A percentile compares a stretch with the other conserved stretches of the same genome.
Evolutionary conservation across 176 grass and related monocot genomes (phyloP).

Genomic region (Oryza glaberrima): DNA sequence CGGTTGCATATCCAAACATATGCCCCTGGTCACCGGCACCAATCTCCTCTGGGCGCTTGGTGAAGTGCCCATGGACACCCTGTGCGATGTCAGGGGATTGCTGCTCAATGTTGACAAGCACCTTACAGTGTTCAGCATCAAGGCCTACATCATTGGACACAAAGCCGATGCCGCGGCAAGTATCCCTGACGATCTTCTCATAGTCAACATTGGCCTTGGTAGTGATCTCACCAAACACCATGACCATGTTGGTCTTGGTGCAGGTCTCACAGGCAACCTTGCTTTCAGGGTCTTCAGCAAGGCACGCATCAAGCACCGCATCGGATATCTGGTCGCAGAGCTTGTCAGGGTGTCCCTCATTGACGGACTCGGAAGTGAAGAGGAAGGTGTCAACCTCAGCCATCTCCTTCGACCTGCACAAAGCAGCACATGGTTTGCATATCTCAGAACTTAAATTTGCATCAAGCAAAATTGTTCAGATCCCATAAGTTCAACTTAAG

Average conservation of each 20-base stretch:
- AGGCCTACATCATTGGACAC: conserved; percentile 58
- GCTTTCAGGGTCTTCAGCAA: conserved; percentile 54
- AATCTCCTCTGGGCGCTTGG: conserved; percentile 59
- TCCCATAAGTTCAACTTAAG: neutral
- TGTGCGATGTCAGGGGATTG: conserved; percentile 59
- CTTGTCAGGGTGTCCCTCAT: conserved; percentile 65
- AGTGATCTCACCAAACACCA: conserved; percentile 64
- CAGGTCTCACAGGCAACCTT: conserved; percentile 69
- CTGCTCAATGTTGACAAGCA: conserved; percentile 67
- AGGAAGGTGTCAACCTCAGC: conserved; percentile 54
- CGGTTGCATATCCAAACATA: conserved; percentile 63
- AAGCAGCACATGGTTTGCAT: neutral
- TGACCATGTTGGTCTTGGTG: conserved; percentile 66
- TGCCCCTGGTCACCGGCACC: conserved; percentile 64
- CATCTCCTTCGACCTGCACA: conserved; percentile 46
- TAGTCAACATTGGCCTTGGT: conserved; percentile 58
- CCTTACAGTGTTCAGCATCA: conserved; percentile 61
- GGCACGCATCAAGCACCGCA: conserved; percentile 59
- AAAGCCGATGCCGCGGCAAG: conserved; percentile 57
- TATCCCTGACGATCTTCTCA: conserved; percentile 63
- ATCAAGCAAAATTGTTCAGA: neutral
- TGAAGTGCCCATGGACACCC: conserved; percentile 58
- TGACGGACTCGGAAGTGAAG: conserved; percentile 61
- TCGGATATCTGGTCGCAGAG: conserved; percentile 65
- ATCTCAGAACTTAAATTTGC: neutral